phyloP scores from a whole-genome alignment of 2,329 filamentous ascomycete species.

The Uncinocarpus reesii region DNA sequence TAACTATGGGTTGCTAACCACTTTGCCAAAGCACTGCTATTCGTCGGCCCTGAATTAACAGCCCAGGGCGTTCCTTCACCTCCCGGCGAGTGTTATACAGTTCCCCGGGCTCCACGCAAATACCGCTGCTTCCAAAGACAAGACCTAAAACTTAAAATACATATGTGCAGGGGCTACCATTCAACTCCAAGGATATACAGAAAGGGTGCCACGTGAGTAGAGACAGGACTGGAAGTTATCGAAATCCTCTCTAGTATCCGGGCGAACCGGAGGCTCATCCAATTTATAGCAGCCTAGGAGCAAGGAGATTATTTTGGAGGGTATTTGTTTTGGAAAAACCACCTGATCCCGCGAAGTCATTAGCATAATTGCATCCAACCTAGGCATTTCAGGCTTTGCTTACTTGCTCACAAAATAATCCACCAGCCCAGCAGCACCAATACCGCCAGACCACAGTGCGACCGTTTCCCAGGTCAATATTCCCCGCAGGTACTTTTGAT shows the following conservation, averaged over 20 bases:
- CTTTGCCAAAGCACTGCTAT: no score
- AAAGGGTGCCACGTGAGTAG: background rate
- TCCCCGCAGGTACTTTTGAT: slow-evolving; percentile 37
- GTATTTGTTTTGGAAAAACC: slow-evolving; percentile 44
- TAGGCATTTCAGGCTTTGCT: slow-evolving; percentile 21
- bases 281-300: background rate
- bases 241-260: background rate
- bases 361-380: background rate
- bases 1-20: no score
- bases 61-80: no score
- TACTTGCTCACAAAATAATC: slow-evolving; percentile 44
- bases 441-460: slow-evolving; percentile 34
- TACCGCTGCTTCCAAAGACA: no score
- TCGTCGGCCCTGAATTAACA: no score
- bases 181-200: background rate
- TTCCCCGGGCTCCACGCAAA: no score
- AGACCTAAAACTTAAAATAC: no score
- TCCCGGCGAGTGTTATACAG: no score
- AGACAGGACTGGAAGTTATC: background rate
- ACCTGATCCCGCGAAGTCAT: slow-evolving; percentile 26
- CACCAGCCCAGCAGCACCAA: slow-evolving; percentile 36
- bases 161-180: background rate
- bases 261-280: background rate
- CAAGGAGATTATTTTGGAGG: slow-evolving; percentile 34
- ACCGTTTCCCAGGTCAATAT: slow-evolving; percentile 39